Conservation (phyloP, 768 basidiomycete species). For the Hericium erinaceus region DNA sequence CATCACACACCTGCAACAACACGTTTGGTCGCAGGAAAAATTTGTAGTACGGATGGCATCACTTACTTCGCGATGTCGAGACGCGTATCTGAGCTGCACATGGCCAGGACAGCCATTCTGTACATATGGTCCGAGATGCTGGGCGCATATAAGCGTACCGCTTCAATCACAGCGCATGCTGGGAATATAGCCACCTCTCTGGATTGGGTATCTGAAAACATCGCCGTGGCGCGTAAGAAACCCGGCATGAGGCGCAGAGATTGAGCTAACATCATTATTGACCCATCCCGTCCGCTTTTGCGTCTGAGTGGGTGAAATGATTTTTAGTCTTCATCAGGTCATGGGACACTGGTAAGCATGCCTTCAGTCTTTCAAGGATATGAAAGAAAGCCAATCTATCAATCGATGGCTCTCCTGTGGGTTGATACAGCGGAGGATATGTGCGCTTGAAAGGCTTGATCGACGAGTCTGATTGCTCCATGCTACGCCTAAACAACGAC, state of each 20-base stretch:
- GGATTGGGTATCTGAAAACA: constrained; percentile 60
- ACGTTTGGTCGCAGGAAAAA: neutral
- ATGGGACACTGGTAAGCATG: neutral
- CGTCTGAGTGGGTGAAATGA: constrained; percentile 40
- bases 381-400: constrained; percentile 90
- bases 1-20: constrained; percentile 60
- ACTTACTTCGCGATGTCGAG: constrained; percentile 68
- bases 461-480: too few species aligned
- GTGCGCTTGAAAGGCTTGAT: constrained; percentile 22
- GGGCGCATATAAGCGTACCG: neutral
- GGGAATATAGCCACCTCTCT: constrained; percentile 52
- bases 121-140: constrained; percentile 93
- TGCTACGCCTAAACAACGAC: too few species aligned
- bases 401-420: constrained; percentile 39
- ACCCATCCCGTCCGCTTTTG: constrained; percentile 97
- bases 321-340: neutral
- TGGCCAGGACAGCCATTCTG: constrained; percentile 88
- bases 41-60: neutral
- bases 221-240: constrained; percentile 1
- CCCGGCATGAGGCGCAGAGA: neutral
- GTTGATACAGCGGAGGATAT: constrained; percentile 51
- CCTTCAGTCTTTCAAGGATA: constrained; percentile 82
- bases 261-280: constrained; percentile 52
- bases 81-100: constrained; percentile 70
- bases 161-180: neutral